A percentile compares a stretch with the other conserved stretches of the same genome.
These are phyloP conservation scores for Mycena rosella DNA, from an alignment of 768 basidiomycete species.

Conservation along the genomic window DNA sequence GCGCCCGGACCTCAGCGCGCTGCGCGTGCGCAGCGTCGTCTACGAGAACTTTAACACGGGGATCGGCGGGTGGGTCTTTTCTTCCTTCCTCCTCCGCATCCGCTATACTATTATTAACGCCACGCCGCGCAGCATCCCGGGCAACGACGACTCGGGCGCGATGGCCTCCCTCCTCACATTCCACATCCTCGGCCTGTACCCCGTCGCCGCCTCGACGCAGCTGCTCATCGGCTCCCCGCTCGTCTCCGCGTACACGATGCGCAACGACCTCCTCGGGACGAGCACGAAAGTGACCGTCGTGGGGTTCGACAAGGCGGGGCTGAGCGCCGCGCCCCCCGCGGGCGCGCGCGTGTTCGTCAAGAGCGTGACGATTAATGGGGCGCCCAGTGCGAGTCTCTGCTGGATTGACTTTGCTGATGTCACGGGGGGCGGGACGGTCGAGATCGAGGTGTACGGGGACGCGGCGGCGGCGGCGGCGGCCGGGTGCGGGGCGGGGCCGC, in stretches of 20 bases:
- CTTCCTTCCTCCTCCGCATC: background rate
- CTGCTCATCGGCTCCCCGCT: conserved; percentile 63
- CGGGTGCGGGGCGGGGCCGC: conserved; percentile 54
- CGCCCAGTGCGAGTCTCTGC: conserved; percentile 51
- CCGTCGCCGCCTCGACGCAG: conserved; percentile 60
- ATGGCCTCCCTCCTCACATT: conserved; percentile 65
- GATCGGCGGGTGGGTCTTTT: conserved; percentile 54
- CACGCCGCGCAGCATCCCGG: conserved; percentile 54
- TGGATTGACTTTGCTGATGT: conserved; percentile 60
- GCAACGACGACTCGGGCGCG: conserved; percentile 66
- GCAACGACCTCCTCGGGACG: conserved; percentile 54
- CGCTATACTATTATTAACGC: too few species aligned
- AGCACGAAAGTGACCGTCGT: conserved; percentile 56
- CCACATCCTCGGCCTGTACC: conserved; percentile 65
- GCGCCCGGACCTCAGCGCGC: conserved; percentile 62
- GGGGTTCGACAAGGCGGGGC: conserved; percentile 54
- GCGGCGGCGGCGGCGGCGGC: conserved; percentile 47
- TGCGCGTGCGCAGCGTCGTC: conserved; percentile 58
- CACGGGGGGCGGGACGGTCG: conserved; percentile 57
- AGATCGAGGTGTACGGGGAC: conserved; percentile 58
- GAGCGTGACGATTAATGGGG: conserved; percentile 58
- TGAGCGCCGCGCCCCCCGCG: conserved; percentile 52
- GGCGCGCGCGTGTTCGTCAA: conserved; percentile 60
- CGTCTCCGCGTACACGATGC: conserved; percentile 58
- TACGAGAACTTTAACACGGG: conserved; percentile 61